A percentile compares a stretch with the other conserved stretches of the same genome.
phyloP scores from a whole-genome alignment of 176 grass and related monocot species.

The Luzula sylvatica region DNA sequence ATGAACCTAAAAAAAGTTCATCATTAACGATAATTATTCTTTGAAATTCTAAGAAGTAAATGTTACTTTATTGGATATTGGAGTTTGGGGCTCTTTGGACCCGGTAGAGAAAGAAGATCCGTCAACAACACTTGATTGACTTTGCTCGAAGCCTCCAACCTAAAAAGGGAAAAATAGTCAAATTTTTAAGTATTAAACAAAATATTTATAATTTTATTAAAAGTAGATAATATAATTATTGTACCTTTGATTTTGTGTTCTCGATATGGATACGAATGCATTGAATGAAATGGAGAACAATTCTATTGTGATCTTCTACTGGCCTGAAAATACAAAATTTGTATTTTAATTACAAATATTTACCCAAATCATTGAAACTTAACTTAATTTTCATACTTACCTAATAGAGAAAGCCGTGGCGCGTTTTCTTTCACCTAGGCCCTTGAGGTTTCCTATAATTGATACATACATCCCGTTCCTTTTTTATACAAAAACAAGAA shows the following conservation, averaged over 20 bases:
- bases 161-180: conserved; percentile 15
- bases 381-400: conserved; percentile 15
- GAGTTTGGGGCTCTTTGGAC: conserved; percentile 27
- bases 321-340: conserved; percentile 33
- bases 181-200: background rate
- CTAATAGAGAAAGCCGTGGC: conserved; percentile 65
- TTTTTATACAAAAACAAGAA: conserved; percentile 13
- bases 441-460: conserved; percentile 73
- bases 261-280: conserved; percentile 62
- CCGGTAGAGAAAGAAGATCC: conserved; percentile 26
- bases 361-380: too few species aligned
- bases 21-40: conserved; percentile 6
- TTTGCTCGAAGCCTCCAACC: conserved; percentile 29
- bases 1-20: conserved; percentile 18
- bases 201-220: background rate
- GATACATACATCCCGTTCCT: conserved; percentile 90
- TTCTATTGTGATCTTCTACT: conserved; percentile 63
- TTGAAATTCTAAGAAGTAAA: background rate
- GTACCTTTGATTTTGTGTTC: conserved; percentile 72
- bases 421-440: conserved; percentile 66
- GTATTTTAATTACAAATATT: too few species aligned
- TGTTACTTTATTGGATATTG: conserved; percentile 44
- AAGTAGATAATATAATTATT: background rate
- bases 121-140: conserved; percentile 19
- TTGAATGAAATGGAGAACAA: conserved; percentile 82